Conservation (phyloP, 345 rosid species). For the Trapa bicornis region DNA sequence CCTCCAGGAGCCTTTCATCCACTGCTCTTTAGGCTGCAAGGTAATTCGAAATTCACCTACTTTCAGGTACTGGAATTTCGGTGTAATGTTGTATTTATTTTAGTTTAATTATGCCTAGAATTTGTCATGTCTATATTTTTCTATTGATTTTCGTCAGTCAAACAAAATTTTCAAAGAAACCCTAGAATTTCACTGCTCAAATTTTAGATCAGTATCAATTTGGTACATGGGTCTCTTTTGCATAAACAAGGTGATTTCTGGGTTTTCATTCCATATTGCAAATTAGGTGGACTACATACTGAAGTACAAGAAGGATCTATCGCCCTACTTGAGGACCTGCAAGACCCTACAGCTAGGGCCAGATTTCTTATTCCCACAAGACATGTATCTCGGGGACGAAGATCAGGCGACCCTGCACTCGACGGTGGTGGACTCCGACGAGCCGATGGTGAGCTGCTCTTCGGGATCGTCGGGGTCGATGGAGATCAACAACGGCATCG, state of each 20-base stretch:
- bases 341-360: constrained; percentile 64
- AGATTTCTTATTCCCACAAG: constrained; percentile 81
- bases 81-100: no score
- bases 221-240: neutral
- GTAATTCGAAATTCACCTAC: constrained; percentile 17
- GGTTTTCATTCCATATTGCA: neutral
- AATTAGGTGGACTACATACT: constrained; percentile 81
- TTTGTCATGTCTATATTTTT: no score
- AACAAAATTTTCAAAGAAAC: no score
- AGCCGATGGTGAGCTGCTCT: constrained; percentile 56
- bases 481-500: constrained; percentile 7
- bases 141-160: no score
- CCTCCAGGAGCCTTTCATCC: constrained; percentile 87
- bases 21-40: constrained; percentile 96
- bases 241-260: neutral
- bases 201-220: no score
- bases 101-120: no score
- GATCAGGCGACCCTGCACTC: constrained; percentile 40
- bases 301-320: constrained; percentile 59
- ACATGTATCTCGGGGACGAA: constrained; percentile 52
- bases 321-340: constrained; percentile 56
- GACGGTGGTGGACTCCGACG: constrained; percentile 61
- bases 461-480: constrained; percentile 51
- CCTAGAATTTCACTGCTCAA: no score
- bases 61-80: no score